These are phyloP conservation scores for Aspergillus sp. DNA, from an alignment of 2,329 filamentous ascomycete species.

Conservation along the genomic window DNA sequence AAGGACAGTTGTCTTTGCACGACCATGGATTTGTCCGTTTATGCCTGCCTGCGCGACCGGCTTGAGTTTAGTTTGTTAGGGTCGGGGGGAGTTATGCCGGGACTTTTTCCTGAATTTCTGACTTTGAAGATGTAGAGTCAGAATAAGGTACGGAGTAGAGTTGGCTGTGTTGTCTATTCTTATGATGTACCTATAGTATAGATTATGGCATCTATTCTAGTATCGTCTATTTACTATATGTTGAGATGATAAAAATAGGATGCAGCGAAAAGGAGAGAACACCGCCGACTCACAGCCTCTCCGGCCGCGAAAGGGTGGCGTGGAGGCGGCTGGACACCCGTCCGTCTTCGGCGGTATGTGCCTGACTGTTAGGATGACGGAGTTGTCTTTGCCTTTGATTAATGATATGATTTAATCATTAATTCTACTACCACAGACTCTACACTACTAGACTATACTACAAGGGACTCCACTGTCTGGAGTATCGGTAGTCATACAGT, in stretches of 20 bases:
- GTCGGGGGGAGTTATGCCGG: background rate
- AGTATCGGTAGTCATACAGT: background rate
- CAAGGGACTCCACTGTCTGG: background rate
- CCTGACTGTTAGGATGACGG: background rate
- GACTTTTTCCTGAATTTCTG: too few species aligned
- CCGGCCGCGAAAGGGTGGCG: background rate
- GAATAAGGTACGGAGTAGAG: too few species aligned
- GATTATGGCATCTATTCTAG: too few species aligned
- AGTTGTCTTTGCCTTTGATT: background rate
- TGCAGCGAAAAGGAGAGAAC: background rate
- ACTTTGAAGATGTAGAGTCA: too few species aligned
- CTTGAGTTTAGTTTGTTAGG: background rate
- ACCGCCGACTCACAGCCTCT: background rate
- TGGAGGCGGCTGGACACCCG: slow-evolving; percentile 2
- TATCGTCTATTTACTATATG: background rate
- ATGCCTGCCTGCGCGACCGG: too few species aligned
- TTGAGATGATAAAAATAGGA: background rate
- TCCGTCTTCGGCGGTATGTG: background rate
- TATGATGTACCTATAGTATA: background rate
- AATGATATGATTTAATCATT: too few species aligned
- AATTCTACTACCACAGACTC: too few species aligned
- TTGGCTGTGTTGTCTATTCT: too few species aligned
- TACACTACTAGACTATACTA: too few species aligned
- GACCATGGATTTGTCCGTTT: background rate
- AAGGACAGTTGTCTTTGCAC: background rate